These are phyloP conservation scores for Symbiodinium natans DNA, from an alignment of 73 alveolate genomes.

Conservation along the genomic window DNA sequence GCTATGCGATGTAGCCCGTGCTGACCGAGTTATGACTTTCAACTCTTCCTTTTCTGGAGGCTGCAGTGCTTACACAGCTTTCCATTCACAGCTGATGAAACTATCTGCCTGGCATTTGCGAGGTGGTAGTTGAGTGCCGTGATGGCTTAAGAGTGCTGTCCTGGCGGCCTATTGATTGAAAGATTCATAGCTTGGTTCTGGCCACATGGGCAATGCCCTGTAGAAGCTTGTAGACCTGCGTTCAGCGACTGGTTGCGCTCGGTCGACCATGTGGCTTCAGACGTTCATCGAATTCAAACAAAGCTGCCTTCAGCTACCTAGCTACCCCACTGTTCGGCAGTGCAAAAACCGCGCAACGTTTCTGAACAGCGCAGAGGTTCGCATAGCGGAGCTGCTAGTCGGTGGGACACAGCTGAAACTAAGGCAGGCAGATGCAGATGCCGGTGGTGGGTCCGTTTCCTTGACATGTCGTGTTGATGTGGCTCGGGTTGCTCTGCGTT, in stretches of 20 bases:
- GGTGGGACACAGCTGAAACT: too few relatives aligned
- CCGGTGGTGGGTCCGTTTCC: constrained; percentile 56
- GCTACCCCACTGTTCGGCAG: neutral
- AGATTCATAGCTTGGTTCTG: neutral
- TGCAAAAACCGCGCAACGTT: neutral
- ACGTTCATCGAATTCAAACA: neutral
- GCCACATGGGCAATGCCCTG: too few relatives aligned
- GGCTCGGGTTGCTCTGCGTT: too few relatives aligned
- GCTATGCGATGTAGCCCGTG: neutral
- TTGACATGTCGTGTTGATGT: too few relatives aligned
- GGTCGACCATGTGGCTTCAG: neutral
- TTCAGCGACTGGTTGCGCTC: too few relatives aligned
- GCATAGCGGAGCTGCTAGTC: too few relatives aligned
- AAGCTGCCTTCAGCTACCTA: neutral
- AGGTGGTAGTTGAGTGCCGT: neutral
- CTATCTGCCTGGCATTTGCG: neutral
- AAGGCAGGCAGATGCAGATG: constrained; percentile 76
- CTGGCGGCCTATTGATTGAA: neutral
- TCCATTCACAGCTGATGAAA: neutral
- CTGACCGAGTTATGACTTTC: neutral
- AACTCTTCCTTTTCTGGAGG: neutral
- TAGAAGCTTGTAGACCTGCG: too few relatives aligned
- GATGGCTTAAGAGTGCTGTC: neutral
- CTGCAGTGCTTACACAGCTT: neutral
- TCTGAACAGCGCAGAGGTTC: too few relatives aligned